These are phyloP conservation scores for Magnolia changhungtana DNA, from an alignment of 164 flowering plant genomes.

Conservation along the genomic window DNA sequence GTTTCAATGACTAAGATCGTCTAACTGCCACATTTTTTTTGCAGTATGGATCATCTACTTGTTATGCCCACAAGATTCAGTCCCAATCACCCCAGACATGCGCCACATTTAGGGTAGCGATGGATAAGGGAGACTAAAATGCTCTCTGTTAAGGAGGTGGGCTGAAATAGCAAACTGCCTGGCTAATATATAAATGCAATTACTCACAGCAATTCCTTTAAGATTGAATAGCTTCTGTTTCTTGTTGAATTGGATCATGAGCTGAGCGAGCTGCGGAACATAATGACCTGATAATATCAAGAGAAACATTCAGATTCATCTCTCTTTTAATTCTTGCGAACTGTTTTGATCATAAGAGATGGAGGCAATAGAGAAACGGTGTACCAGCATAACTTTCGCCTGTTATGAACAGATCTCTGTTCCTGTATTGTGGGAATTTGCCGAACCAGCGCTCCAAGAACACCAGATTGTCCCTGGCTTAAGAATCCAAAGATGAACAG, in stretches of 20 bases:
- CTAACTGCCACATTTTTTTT: no score
- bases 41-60: no score
- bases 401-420: slow-evolving; percentile 59
- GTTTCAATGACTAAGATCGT: no score
- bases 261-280: slow-evolving; percentile 80
- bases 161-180: neutral
- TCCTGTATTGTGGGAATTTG: slow-evolving; percentile 65
- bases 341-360: no score
- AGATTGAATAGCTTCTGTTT: slow-evolving; percentile 66
- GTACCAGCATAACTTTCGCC: slow-evolving; percentile 93
- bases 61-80: no score
- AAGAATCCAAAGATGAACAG: slow-evolving; percentile 18
- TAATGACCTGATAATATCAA: slow-evolving; percentile 66
- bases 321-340: neutral
- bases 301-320: neutral
- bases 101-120: no score
- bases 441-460: slow-evolving; percentile 67
- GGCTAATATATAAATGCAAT: neutral
- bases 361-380: neutral
- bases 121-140: no score
- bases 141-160: neutral
- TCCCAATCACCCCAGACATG: no score
- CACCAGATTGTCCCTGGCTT: slow-evolving; percentile 71
- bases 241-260: slow-evolving; percentile 65
- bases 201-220: slow-evolving; percentile 91